Percentiles rank a stretch among this genome's conserved stretches.
Conservation (phyloP, 83 land plant genomes). For the Diphasiastrum complanatum region DNA sequence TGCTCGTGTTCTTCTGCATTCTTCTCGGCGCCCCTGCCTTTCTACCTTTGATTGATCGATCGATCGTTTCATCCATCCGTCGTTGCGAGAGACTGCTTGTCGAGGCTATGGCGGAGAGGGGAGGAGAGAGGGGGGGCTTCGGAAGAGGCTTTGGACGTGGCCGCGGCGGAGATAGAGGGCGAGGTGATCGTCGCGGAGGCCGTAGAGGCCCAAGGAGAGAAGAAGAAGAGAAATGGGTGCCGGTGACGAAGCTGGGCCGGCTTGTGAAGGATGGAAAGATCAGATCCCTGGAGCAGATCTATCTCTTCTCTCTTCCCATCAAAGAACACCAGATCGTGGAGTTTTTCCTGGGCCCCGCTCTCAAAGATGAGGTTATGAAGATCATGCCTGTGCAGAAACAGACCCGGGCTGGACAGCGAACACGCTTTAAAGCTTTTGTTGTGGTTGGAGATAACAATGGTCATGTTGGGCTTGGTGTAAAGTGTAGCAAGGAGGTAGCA, state of each 20-base stretch:
- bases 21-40: too few species aligned
- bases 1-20: too few species aligned
- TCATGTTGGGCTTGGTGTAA: neutral
- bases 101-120: too few species aligned
- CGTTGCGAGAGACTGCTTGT: too few species aligned
- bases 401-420: neutral
- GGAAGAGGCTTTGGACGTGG: too few species aligned
- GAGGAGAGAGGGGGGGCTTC: too few species aligned
- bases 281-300: neutral
- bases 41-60: too few species aligned
- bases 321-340: neutral
- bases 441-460: neutral
- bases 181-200: neutral
- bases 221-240: neutral
- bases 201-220: neutral
- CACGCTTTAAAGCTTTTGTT: neutral
- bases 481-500: neutral
- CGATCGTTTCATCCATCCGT: too few species aligned
- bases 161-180: too few species aligned
- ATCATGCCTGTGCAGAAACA: slow-evolving; percentile 1
- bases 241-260: neutral
- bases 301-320: neutral
- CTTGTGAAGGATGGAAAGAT: neutral
- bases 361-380: neutral
- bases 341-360: slow-evolving; percentile 1